Percentiles rank a stretch among this genome's conserved stretches.
Evolutionary conservation across 805 yeast species (phyloP).

Genomic region (Brettanomyces sp.): DNA sequence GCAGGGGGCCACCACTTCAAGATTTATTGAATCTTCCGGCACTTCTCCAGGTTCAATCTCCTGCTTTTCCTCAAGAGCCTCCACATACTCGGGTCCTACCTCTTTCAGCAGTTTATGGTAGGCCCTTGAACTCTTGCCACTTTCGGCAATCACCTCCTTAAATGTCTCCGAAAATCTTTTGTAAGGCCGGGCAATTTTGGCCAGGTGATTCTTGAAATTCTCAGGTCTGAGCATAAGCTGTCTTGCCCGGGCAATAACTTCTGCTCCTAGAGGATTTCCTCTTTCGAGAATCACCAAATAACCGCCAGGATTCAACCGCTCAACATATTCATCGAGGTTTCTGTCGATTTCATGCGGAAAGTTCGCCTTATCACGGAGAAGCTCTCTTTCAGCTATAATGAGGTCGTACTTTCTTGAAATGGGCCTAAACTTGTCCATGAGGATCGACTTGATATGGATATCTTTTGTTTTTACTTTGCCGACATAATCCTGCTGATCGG

Average conservation of each 20-base stretch:
- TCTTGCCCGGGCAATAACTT: conserved; percentile 80
- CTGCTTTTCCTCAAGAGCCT: conserved; percentile 9
- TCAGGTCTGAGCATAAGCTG: conserved; percentile 88
- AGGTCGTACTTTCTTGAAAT: conserved; percentile 56
- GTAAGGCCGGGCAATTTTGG: conserved; percentile 66
- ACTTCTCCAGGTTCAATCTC: conserved; percentile 7
- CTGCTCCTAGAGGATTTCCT: conserved; percentile 87
- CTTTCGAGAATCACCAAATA: conserved; percentile 73
- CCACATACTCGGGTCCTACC: conserved; percentile 18
- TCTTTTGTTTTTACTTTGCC: conserved; percentile 50
- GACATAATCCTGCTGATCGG: conserved; percentile 23
- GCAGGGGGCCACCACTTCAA: conserved; percentile 81
- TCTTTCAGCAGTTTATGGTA: conserved; percentile 13
- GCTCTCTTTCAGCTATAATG: conserved; percentile 74
- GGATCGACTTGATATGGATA: conserved; percentile 43
- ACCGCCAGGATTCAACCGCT: conserved; percentile 68
- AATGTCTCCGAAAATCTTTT: conserved; percentile 35
- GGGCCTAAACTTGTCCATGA: conserved; percentile 45
- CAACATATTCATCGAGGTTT: conserved; percentile 48
- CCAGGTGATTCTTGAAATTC: conserved; percentile 40
- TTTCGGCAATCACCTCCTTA: conserved; percentile 1
- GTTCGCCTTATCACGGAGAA: conserved; percentile 46
- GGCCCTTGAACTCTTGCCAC: conserved; percentile 14
- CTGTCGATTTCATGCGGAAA: conserved; percentile 72
- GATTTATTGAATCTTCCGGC: conserved; percentile 27